Evolutionary conservation across 176 grass and related monocot species (phyloP), one percentile per base, ranked within the genome.

Genomic region (Saccharum spontaneum): DNA sequence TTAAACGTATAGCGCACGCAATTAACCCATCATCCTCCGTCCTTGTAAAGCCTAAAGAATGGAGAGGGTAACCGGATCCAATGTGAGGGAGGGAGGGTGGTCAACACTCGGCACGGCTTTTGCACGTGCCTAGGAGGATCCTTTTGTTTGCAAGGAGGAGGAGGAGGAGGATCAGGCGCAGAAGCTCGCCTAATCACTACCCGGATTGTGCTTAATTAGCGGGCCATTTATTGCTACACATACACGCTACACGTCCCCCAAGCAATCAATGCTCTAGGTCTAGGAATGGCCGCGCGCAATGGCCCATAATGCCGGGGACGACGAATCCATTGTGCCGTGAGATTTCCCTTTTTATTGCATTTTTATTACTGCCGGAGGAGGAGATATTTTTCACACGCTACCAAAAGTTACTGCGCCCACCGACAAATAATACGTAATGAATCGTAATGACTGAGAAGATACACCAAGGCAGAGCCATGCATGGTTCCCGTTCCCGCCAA

Each of bases 61-160:
- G 18, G 52, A 3, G 72, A 75, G 24, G 48, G 49, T 7, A 54
- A 3, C 73, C 2, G 49, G 48, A 76, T 76, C 73, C 48, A 55
- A 76, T 76, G 73, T 22, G 30, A 34, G 5, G 1, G 26, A 31
- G 62, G 23, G 60, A 10, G 20, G 2, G 2, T 8, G 79, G 79
- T 81, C 79, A 81, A 52, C 78, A 70, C 79, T 15, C 20, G 18
- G 44, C 20, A 67, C 44, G 44, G 30, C 78, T 26, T 69, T 39
- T 38, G 45, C 65, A 81, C 79, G 79, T 81, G 65, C 79, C 79
- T 68, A 16, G 24, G 5, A 6, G 40, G 77, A 48, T 79, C 57
- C 10, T 79, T 65, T 55, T 55, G 31, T 1, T 63, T 77, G n/a
- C 59, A 12, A 28, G 28, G 28, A 28, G 20, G 4, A 13, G 23